Base-by-base conservation (phyloP, 176 grass and related monocot genomes). In the Sorghum bicolor region DNA sequence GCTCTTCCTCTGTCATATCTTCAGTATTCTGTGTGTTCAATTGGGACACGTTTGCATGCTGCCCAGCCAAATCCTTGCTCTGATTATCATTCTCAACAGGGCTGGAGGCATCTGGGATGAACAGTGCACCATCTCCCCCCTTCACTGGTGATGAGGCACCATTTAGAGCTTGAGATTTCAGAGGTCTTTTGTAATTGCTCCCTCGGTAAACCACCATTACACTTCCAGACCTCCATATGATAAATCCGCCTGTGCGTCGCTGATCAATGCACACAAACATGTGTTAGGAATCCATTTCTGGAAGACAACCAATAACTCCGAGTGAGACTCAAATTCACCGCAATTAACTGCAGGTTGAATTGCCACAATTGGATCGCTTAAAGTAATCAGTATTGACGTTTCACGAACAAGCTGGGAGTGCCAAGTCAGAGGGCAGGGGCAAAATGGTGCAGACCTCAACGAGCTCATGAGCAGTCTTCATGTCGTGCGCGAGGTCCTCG, bases 221-320 rank as follows among this genome's bases (percentile, higher is more conserved):
- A 90, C 96, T 95, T 68, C 93, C 93, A 28, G 96, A 91, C 76
- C 96, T 93, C 96, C 96, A 98, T 70, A 98, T 90, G 76, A 98
- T 90, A 47, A 95, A 74, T 10, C 96, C 96, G 58, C 96, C 89
- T 74, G 96, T 98, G 2, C 96, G 87, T 4, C 89, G 77, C 96
- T 98, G 91, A 81, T 86, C 74, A 89, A 76, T 61, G 37, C 2
- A 61, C 28, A 79, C 0, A 61, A 76, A 47, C 9, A 31, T 24
- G 52, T 20, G 64, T 70, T 32, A 85, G 77, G 13, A 50, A 89
- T 40, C 17, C 20, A 80, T 85, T 61, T 84, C 19, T 3, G 20
- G n/a, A 70, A 15, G 28, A 80, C 15, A 45, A n/a, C 1, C 28
- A 66, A 75, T 58, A 81, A 36, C 24, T 69, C 22, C 13, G 11